These are phyloP conservation scores for Aspergillus clavatus DNA, from an alignment of 2,329 filamentous ascomycete genomes.

Conservation along the genomic window DNA sequence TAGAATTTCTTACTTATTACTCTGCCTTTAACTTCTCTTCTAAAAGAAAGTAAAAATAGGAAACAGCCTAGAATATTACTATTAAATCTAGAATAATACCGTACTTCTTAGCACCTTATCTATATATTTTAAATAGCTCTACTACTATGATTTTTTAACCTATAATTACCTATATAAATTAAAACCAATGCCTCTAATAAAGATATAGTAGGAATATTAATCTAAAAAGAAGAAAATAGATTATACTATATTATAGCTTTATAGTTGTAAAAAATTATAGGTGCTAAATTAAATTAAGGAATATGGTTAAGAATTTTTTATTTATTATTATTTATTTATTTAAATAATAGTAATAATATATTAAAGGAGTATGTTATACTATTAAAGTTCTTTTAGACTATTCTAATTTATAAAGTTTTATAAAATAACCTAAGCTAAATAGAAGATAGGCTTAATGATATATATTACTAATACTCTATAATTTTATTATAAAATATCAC, in stretches of 20 bases:
- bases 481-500: not conserved
- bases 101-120: not conserved
- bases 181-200: not conserved
- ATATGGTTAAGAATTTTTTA: not conserved
- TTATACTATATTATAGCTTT: not conserved
- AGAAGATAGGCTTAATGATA: not conserved
- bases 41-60: not conserved
- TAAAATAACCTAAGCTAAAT: not conserved
- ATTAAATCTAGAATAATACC: not conserved
- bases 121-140: not conserved
- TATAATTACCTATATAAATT: not conserved
- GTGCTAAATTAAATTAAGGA: not conserved
- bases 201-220: not conserved
- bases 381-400: not conserved
- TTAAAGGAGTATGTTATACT: not conserved
- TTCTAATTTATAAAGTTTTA: not conserved
- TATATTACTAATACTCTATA: not conserved
- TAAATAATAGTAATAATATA: not conserved
- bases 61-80: not conserved
- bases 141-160: not conserved
- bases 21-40: too few relatives aligned
- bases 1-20: too few relatives aligned
- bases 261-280: not conserved
- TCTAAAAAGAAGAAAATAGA: not conserved
- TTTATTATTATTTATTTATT: not conserved